Evolutionary conservation across 2,329 filamentous ascomycete genomes (phyloP).

Genomic region (Phialophora macrospora): DNA sequence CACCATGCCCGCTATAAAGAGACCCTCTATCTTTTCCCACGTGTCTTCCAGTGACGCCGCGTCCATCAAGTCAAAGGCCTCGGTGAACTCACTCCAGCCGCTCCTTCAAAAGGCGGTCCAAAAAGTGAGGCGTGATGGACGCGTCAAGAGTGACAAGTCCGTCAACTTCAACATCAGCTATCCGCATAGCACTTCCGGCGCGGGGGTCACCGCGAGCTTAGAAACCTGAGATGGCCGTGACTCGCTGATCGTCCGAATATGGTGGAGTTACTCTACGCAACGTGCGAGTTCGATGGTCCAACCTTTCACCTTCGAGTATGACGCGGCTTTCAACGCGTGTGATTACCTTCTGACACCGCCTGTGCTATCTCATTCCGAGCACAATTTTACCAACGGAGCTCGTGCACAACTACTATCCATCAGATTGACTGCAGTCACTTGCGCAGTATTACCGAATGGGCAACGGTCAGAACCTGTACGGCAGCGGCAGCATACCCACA

Average conservation of each 20-base stretch:
- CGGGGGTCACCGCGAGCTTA: neutral
- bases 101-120: neutral
- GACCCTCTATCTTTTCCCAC: conserved; percentile 9
- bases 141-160: neutral
- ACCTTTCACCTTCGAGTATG: neutral
- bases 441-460: no score
- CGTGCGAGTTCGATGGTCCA: neutral
- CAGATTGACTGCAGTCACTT: neutral
- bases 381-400: neutral
- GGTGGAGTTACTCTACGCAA: neutral
- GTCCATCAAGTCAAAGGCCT: conserved; percentile 11
- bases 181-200: neutral
- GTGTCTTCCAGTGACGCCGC: conserved; percentile 12
- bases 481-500: neutral
- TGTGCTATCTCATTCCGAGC: neutral
- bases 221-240: neutral
- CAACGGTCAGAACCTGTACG: neutral
- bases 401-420: neutral
- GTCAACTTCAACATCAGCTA: conserved; percentile 17
- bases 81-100: conserved; percentile 13
- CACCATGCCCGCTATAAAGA: conserved; percentile 7
- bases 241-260: neutral
- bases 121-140: neutral
- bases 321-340: neutral
- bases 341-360: neutral